Base-by-base conservation (phyloP, 1,284 basidiomycete species). In the Marasmius oreades region DNA sequence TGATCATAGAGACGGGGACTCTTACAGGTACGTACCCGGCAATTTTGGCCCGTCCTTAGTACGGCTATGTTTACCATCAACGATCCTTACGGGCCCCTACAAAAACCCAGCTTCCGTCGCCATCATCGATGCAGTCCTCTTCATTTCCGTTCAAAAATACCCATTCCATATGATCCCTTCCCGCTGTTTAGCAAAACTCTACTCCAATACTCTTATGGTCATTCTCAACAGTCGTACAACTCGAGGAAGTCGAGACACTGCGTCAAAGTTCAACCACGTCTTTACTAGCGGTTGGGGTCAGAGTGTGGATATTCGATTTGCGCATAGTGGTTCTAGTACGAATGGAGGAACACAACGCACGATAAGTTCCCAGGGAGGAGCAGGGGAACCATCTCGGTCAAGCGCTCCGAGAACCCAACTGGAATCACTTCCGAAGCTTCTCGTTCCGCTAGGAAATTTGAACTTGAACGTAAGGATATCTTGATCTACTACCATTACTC, bases 181-280 rank as follows among this genome's bases (percentile, higher is more conserved):
- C 23, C 36, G 52, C 12, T 53, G 52, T 34, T 28, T 55, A 5
- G 53, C 42, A 3, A 55, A 55, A 28, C 42, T 55, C 2, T 55
- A 55, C 44, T 16, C 53, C 42, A 55, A 55, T 22, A 55, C 26
- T 6, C n/a, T 55, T 1, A 48, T 55, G 44, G 45, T 47, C 28
- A 55, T 55, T 5, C 44, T 55, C 5, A 55, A 55, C 44, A 55
- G 53, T 43, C 20, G 53, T 7, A n/a, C 37, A 4, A 36, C 47
- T 18, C 24, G 8, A 20, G 53, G 53, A 4, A 26, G 53, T 20
- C 26, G 53, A 5, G 45, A 55, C 12, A 10, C 42, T 33, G 31
- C 26, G n/a, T n/a, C 26, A n/a, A 50, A 50, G 28, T 20, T 50
- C n/a, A 16, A 26, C 47, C 24, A 26, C 14, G 47, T 26, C 12